Evolutionary conservation across 2,329 filamentous ascomycete genomes (phyloP), one percentile per base, ranked within the genome.

Genomic region (Microascus cirrosus): DNA sequence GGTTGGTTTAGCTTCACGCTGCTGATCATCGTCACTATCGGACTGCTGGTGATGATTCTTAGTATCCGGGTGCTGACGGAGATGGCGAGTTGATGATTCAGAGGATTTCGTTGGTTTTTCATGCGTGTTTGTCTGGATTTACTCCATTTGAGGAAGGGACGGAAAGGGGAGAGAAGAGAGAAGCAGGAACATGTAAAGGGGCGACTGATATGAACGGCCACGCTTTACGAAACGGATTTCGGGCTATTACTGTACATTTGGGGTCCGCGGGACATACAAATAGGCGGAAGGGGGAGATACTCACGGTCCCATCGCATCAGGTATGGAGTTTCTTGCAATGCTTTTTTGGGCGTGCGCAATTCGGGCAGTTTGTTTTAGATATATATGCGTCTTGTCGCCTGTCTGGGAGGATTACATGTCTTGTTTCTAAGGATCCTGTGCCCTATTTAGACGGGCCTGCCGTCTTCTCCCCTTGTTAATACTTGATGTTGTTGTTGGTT

Each of bases 1-100:
- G 94, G 94, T 60, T 99, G 94, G 94, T 97, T 99, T 73, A 89
- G 90, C 50, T 97, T 99, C 68, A 87, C 89, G 24, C 73, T 97
- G 57, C 79, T 99, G 63, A 95, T 99, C 65, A 87, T 97, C 61
- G 93, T 97, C 57, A 97, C 93, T 54, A 94, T 97, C 67, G 94
- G 93, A 58, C 73, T 97, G 71, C 77, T 99, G 61, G 88, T 96
- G 67, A 97, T 97, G 91, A 96, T 96, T 66, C 76, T 97, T 70
- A 96, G 91, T 74, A 94, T 96, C 69, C 82, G 86, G 64, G 80
- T 96, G 59, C 75, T 96, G 63, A 80, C 84, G 64, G 80, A 87
- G 65, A 73, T 83, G 68, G 74, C 74, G 58, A 55, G 58, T 59
- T 50, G 57, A 45, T 48, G 20, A 8, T 6, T 20, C 5, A 8